Evolutionary conservation across 805 yeast genomes (phyloP), one percentile per base, ranked within the genome.

Genomic region (Saccharomycopsis lassenensis): DNA sequence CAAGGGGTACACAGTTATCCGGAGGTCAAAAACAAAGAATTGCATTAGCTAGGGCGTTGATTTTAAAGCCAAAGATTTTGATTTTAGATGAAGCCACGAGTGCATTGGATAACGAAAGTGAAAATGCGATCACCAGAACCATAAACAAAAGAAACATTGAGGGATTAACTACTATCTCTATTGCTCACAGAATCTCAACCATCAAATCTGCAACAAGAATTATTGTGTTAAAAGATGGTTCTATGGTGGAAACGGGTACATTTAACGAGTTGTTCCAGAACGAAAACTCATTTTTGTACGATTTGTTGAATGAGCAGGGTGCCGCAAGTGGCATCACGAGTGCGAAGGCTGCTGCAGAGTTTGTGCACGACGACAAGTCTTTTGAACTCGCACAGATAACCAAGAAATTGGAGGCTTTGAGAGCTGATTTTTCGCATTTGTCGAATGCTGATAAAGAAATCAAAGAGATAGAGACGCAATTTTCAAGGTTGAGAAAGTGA

Each of bases 1-100:
- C 94, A 1, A 71, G 89, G 37, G 91, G 93, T 12, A 70, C 93
- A 0, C 95, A 85, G 51, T 63, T 89, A 37, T 80, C 94, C 43
- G 97, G 96, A 15, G 97, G 97, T 11, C 97, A 89, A 55, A 83
- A 82, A 59, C 97, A 89, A 56, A 63, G 97, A 48, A 76, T 89
- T 29, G 94, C 95, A 5, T 65, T 89, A 40, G 95, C 96, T 1
- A 67, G 97, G 42, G 84, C 95, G 0, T 65, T 89, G 35, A 65
- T 89, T 35, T 64, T 82, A 35, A 67, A 76, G 30, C 96, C 97
- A 2, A 67, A 77, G 5, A 67, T 89, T n/a, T 60, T 89, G 40
- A 74, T 89, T 22, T 59, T 89, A 40, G 97, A 89, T 55, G 97
- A 89, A 55, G 95, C 96, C 10, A 89, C 97, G 0, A 82, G 94